These are phyloP conservation scores for Podaxis mareebaensis DNA, from an alignment of 768 basidiomycete genomes.

Conservation along the genomic window DNA sequence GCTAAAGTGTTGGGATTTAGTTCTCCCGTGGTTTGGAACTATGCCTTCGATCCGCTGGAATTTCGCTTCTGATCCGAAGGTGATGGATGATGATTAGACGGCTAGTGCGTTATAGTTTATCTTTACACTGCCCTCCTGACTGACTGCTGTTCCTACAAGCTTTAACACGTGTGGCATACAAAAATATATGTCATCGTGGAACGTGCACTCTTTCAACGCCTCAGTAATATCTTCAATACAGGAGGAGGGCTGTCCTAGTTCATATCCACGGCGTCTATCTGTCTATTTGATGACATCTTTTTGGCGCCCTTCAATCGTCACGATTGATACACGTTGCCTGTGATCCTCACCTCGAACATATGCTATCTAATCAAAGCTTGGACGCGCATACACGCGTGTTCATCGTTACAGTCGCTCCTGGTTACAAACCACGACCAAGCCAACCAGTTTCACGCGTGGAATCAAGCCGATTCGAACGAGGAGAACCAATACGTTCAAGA, in stretches of 20 bases:
- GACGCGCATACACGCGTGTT: constrained; percentile 3
- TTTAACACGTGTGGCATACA: not conserved
- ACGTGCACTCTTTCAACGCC: not conserved
- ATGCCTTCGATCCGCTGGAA: not conserved
- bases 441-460: constrained; percentile 9
- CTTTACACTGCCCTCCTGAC: not conserved
- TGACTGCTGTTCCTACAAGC: not conserved
- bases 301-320: not conserved
- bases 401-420: constrained; percentile 8
- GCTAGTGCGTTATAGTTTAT: not conserved
- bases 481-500: constrained; percentile 4
- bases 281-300: not conserved
- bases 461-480: constrained; percentile 9
- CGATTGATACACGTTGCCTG: constrained; percentile 13
- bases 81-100: not conserved
- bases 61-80: constrained; percentile 1
- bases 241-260: not conserved
- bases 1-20: not conserved
- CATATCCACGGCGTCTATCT: constrained; percentile 4
- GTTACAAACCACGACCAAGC: constrained; percentile 3
- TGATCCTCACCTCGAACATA: constrained; percentile 16
- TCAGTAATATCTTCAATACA: not conserved
- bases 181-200: constrained; percentile 3
- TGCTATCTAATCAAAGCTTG: constrained; percentile 8
- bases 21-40: not conserved